Percentiles rank a stretch among this genome's conserved stretches.
These are phyloP conservation scores for Cichorium intybus DNA, from an alignment of 140 eudicot genomes.

Conservation along the genomic window DNA sequence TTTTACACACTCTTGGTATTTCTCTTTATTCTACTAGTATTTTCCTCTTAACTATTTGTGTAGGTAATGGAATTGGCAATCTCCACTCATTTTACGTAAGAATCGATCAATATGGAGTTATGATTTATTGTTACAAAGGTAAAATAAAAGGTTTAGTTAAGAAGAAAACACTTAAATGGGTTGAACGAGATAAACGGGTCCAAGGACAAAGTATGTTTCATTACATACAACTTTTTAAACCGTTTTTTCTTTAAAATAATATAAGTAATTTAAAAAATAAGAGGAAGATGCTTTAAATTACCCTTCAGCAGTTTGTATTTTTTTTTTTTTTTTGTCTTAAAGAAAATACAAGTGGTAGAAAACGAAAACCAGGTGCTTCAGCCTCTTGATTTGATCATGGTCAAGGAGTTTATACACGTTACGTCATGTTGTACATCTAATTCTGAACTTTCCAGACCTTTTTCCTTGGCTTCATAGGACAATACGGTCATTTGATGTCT, in stretches of 20 bases:
- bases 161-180: not conserved
- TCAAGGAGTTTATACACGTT: slow-evolving; percentile 25
- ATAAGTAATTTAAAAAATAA: no score
- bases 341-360: slow-evolving; percentile 18
- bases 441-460: not conserved
- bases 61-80: no score
- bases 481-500: not conserved
- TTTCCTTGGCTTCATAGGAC: not conserved
- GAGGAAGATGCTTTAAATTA: no score
- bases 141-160: no score
- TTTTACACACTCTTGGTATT: no score
- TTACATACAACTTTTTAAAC: no score
- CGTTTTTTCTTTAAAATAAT: no score
- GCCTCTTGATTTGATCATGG: slow-evolving; percentile 27
- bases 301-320: not conserved
- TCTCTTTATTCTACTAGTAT: no score
- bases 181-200: not conserved
- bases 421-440: slow-evolving; percentile 12
- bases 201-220: not conserved
- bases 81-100: no score
- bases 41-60: no score
- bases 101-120: no score
- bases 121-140: no score
- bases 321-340: not conserved
- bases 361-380: slow-evolving; percentile 36